Base-by-base conservation (phyloP, 1,284 basidiomycete species). In the Marasmius fiardii region DNA sequence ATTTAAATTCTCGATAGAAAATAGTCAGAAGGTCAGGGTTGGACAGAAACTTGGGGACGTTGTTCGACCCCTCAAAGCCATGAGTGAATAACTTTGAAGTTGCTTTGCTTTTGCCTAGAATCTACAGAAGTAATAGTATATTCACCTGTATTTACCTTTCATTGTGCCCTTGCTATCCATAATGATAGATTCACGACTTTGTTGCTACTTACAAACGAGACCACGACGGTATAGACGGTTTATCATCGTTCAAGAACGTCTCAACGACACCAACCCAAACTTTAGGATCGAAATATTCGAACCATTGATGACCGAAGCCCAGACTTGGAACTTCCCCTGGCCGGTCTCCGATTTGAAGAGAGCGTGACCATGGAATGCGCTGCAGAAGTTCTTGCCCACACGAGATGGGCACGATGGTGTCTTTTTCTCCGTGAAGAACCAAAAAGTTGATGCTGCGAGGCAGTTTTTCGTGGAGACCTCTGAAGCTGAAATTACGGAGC, bases 1-100 rank as follows among this genome's bases (percentile, higher is more conserved):
- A 41, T 98, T 95, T 68, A 80, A 86, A 67, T 98, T 98, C 66
- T 70, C 75, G 1, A 80, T 96, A n/a, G 76, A 87, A 62, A 79
- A 87, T 0, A 93, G 94, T 2, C 82, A 96, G 69, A 92, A 90
- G 71, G 85, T 98, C 62, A 90, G 87, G 68, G 93, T 98, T 31
- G 96, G 96, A 0, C 78, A 98, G 74, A 73, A 76, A 58, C 63
- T 91, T 24, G 88, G 89, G 3, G 84, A 88, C 60, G 65, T 85
- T 8, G 60, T 63, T 28, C 47, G 28, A 33, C 47, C 26, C 12
- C 14, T 31, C 47, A 21, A 62, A 55, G 49, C 26, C 26, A 49
- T 33, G 31, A 31, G 10, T 8, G 47, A 49, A 7, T 49, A 26
- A 49, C 14, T 26, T 10, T 23, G 14, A 26, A n/a, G n/a, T n/a